Evolutionary conservation across 306 rosid genomes (phyloP).

Genomic region (peach (Prunus persica)): DNA sequence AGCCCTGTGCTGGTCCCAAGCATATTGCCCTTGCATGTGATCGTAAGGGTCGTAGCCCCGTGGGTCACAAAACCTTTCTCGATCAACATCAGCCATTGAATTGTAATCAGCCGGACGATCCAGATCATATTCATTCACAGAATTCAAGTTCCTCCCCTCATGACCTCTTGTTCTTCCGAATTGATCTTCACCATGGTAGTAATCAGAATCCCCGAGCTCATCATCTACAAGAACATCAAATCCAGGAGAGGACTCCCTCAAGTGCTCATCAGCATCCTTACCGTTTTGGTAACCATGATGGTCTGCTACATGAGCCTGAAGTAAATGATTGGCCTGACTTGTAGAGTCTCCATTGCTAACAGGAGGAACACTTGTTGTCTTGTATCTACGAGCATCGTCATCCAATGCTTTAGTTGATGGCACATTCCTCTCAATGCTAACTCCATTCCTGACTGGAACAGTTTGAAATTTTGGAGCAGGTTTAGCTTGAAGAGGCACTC

Average conservation of each 20-base stretch:
- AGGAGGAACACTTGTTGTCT: slow-evolving; percentile 35
- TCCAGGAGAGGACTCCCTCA: slow-evolving; percentile 96
- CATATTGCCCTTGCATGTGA: slow-evolving; percentile 61
- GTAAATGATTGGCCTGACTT: slow-evolving; percentile 40
- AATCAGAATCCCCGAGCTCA: slow-evolving; percentile 78
- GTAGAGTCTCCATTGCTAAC: slow-evolving; percentile 44
- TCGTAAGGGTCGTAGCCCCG: slow-evolving; percentile 65
- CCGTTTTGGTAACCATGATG: slow-evolving; percentile 75
- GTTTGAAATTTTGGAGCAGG: slow-evolving; percentile 44
- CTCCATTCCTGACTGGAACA: slow-evolving; percentile 40
- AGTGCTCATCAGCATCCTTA: slow-evolving; percentile 78
- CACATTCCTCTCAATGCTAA: slow-evolving; percentile 44
- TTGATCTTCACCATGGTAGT: slow-evolving; percentile 70
- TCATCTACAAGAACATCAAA: slow-evolving; percentile 99
- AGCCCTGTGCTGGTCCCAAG: slow-evolving; percentile 73
- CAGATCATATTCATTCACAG: slow-evolving; percentile 67
- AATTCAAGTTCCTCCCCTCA: slow-evolving; percentile 62
- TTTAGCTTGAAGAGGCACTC: slow-evolving; percentile 38
- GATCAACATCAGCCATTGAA: slow-evolving; percentile 61
- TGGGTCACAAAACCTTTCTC: slow-evolving; percentile 50
- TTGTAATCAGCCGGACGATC: slow-evolving; percentile 60
- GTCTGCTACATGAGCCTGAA: slow-evolving; percentile 50
- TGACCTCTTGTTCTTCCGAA: slow-evolving; percentile 64
- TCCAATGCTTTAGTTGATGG: slow-evolving; percentile 37
- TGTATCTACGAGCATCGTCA: slow-evolving; percentile 46